Conservation (phyloP, 2,329 filamentous ascomycete genomes). For the Catunica adiposa region DNA sequence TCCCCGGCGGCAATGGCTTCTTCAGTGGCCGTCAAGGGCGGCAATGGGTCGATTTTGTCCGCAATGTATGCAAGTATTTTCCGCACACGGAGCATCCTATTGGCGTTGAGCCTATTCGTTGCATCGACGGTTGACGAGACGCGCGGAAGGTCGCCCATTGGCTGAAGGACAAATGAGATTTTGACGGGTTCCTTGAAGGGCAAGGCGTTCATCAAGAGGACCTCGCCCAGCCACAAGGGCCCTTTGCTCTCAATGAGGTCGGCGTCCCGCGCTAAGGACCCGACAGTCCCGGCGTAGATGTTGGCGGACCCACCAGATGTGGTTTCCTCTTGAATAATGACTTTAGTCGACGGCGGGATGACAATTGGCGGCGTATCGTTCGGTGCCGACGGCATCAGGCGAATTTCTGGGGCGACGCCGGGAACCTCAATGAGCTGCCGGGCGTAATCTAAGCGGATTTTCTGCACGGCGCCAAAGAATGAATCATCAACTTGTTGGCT, state of each 20-base stretch:
- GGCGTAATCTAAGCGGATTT: slow-evolving; percentile 57
- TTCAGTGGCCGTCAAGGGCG: slow-evolving; percentile 16
- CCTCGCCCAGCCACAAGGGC: slow-evolving; percentile 82
- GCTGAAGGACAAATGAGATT: slow-evolving; percentile 82
- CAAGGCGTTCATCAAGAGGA: slow-evolving; percentile 66
- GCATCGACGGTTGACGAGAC: slow-evolving; percentile 60
- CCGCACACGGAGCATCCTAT: slow-evolving; percentile 86
- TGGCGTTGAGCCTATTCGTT: slow-evolving; percentile 76
- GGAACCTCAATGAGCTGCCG: slow-evolving; percentile 43
- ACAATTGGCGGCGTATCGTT: slow-evolving; percentile 64
- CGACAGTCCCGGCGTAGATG: slow-evolving; percentile 79
- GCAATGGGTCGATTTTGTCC: slow-evolving; percentile 68
- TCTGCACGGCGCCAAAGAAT: slow-evolving; percentile 55
- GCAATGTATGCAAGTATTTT: slow-evolving; percentile 89
- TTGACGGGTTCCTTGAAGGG: slow-evolving; percentile 86
- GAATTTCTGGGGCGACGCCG: slow-evolving; percentile 39
- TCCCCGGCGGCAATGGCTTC: background rate
- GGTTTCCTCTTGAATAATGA: slow-evolving; percentile 55
- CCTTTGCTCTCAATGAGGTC: slow-evolving; percentile 73
- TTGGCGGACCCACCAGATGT: slow-evolving; percentile 54
- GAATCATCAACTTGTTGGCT: slow-evolving; percentile 46
- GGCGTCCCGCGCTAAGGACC: slow-evolving; percentile 56
- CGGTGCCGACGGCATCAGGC: slow-evolving; percentile 51
- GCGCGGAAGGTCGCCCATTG: slow-evolving; percentile 60
- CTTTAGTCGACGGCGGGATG: slow-evolving; percentile 47